A percentile compares a stretch with the other conserved stretches of the same genome.
phyloP scores from a whole-genome alignment of 495 filamentous ascomycete genomes.

The Penicillium verhagenii region DNA sequence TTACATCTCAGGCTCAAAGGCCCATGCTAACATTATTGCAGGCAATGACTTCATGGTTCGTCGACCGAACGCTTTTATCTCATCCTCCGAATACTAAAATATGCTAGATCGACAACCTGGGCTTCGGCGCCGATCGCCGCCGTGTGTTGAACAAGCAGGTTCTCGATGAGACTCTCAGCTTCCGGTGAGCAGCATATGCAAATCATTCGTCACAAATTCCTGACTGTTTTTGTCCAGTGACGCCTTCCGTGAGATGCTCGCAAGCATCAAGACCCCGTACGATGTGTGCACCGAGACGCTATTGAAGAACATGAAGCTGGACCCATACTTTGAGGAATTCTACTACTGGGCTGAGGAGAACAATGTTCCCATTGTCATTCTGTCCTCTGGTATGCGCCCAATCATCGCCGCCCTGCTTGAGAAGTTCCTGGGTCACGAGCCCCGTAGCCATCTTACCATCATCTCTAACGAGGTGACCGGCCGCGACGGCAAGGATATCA shows the following conservation, averaged over 20 bases:
- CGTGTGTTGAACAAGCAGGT: conserved; percentile 66
- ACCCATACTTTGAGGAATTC: conserved; percentile 82
- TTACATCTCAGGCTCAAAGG: neutral
- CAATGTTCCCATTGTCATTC: conserved; percentile 87
- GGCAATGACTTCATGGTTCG: conserved; percentile 85
- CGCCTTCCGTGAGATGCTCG: conserved; percentile 84
- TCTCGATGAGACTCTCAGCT: conserved; percentile 62
- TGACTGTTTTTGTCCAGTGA: conserved; percentile 48
- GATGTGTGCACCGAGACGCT: conserved; percentile 74
- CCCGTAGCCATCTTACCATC: conserved; percentile 68
- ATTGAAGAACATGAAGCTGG: conserved; percentile 78
- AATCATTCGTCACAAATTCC: neutral
- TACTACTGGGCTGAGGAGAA: conserved; percentile 74
- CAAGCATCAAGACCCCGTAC: conserved; percentile 74
- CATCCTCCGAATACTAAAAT: conserved; percentile 11
- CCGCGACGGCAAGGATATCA: conserved; percentile 68
- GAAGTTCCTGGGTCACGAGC: conserved; percentile 70
- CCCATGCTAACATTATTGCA: conserved; percentile 29
- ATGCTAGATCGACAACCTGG: conserved; percentile 80
- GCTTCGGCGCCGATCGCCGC: conserved; percentile 69
- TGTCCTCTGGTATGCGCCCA: conserved; percentile 88
- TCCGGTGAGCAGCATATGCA: conserved; percentile 55
- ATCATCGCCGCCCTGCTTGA: conserved; percentile 82
- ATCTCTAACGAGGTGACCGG: conserved; percentile 76
- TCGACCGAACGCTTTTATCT: neutral